Base-by-base conservation (phyloP, 257 asterid genomes). In the Solanum pennellii region DNA sequence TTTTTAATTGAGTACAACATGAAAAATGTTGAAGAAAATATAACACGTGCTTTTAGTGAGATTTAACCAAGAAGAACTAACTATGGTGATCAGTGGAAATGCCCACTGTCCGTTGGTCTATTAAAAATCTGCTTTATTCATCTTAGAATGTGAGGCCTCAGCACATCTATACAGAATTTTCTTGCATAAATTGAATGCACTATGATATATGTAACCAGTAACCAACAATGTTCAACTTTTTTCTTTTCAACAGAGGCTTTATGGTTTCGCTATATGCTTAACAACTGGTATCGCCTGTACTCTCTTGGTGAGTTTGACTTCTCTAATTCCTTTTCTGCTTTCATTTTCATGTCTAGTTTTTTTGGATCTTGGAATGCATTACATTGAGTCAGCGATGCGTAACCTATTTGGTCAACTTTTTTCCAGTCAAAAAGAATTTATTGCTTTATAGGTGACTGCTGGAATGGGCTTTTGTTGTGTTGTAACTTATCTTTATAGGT, bases 231-330 rank as follows among this genome's bases (percentile, higher is more conserved):
- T 27, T 35, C 41, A 82, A 23, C 52, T 49, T 47, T 60, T 76
- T 86, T 85, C 6, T 68, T 73, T 66, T 87, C 83, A 42, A 88
- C 97, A 97, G 99, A 94, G 99, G 89, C 90, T 95, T 69, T 94
- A 95, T 88, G 98, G 99, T 13, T 97, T 97, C 88, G 97, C 93
- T 87, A 92, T 93, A 82, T 97, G 99, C 99, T 93, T 97, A 91
- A 90, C 93, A 88, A 88, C 98, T 90, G 99, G 98, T 86, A 91
- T 97, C 74, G 91, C 97, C 73, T 97, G 98, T 93, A 97, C 99
- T 21, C 94, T 97, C 86, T 89, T 97, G 98, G 99, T 95, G 93
- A 72, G 93, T 87, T 88, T 47, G 71, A 39, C 37, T 83, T 72
- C 56, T 83, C 14, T 6, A 77, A 42, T 31, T 27, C 37, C 47